A percentile compares a stretch with the other conserved stretches of the same genome.
Evolutionary conservation across 495 filamentous ascomycete genomes (phyloP).

Genomic region (Aspergillus sclerotiicarbonarius): DNA sequence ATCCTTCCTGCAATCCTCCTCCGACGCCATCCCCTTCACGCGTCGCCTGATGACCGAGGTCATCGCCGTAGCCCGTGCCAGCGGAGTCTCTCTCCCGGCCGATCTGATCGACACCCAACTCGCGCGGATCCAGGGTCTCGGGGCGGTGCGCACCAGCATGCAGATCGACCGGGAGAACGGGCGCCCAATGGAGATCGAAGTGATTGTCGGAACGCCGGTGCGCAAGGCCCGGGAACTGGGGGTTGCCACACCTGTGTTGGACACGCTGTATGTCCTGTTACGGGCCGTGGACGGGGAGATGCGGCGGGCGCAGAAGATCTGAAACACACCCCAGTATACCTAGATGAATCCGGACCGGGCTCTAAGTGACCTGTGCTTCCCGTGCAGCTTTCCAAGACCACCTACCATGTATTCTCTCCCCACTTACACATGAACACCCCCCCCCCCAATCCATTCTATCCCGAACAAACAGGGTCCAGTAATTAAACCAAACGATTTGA

Average conservation of each 20-base stretch:
- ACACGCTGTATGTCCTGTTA: slow-evolving; percentile 46
- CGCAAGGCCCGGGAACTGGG: slow-evolving; percentile 48
- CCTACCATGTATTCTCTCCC: no score
- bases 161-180: slow-evolving; percentile 49
- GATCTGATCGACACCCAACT: slow-evolving; percentile 42
- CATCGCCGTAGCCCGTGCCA: slow-evolving; percentile 43
- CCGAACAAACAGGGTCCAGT: no score
- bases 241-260: slow-evolving; percentile 44
- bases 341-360: no score
- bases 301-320: background rate
- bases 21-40: slow-evolving; percentile 43
- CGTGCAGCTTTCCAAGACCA: no score
- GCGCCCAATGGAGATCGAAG: slow-evolving; percentile 54
- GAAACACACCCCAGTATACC: no score
- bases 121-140: slow-evolving; percentile 39
- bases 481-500: no score
- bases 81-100: slow-evolving; percentile 40
- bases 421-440: no score
- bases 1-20: slow-evolving; percentile 44
- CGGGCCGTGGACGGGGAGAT: slow-evolving; percentile 32
- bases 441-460: no score
- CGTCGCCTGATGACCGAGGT: slow-evolving; percentile 48
- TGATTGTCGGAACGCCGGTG: slow-evolving; percentile 54
- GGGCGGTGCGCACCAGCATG: slow-evolving; percentile 53
- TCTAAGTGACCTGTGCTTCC: no score